Percentiles rank a stretch among this genome's conserved stretches.
Evolutionary conservation across 257 asterid genomes (phyloP).

Genomic region (Gentiana dahurica): DNA sequence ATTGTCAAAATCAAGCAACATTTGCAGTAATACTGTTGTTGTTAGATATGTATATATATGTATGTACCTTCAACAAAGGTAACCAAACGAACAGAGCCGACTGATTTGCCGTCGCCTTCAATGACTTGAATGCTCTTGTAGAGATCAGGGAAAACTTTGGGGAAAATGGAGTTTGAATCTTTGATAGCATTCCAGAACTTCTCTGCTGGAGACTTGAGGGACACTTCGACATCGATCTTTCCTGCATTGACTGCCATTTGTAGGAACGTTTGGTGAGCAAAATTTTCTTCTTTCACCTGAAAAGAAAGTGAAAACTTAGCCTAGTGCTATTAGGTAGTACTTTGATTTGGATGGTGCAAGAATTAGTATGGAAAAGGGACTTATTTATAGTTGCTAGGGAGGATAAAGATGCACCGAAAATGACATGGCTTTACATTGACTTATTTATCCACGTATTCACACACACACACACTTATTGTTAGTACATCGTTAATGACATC

Average conservation of each 20-base stretch:
- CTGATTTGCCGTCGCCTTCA: slow-evolving; percentile 77
- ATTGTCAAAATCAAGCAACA: too few relatives aligned
- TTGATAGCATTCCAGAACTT: slow-evolving; percentile 51
- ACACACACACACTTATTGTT: too few relatives aligned
- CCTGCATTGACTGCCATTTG: slow-evolving; percentile 36
- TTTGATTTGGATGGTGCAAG: slow-evolving; percentile 5
- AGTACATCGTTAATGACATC: too few relatives aligned
- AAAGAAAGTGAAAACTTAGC: not conserved
- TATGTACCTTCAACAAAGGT: slow-evolving; percentile 41
- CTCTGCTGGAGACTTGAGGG: slow-evolving; percentile 38
- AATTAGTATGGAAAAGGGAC: not conserved
- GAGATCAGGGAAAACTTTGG: slow-evolving; percentile 58
- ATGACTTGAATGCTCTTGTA: slow-evolving; percentile 52
- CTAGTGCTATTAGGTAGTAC: not conserved
- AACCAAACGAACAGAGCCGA: slow-evolving; percentile 52
- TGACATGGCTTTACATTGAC: too few relatives aligned
- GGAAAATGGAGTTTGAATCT: slow-evolving; percentile 52
- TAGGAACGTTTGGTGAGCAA: not conserved
- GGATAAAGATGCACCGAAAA: not conserved
- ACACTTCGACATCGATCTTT: slow-evolving; percentile 57
- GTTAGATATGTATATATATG: not conserved
- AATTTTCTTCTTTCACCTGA: too few relatives aligned
- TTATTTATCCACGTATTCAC: too few relatives aligned
- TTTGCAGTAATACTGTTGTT: too few relatives aligned
- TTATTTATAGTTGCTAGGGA: slow-evolving; percentile 2